Evolutionary conservation across 208 protist genomes (phyloP).

Genomic region (Kentomonas sorsogonicus): DNA sequence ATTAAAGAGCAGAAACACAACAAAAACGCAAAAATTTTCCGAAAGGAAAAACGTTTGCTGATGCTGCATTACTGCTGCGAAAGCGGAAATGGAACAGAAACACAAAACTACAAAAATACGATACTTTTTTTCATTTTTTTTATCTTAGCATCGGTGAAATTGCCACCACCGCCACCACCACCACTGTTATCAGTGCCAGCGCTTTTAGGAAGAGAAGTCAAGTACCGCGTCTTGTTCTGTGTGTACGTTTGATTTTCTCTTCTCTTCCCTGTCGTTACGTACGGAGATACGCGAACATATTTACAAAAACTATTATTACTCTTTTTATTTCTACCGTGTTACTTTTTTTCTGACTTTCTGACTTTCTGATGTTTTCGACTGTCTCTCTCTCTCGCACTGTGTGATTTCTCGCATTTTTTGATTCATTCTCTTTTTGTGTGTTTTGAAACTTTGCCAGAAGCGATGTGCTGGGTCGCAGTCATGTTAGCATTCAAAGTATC

Average conservation of each 20-base stretch:
- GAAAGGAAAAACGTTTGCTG: background rate
- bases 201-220: background rate
- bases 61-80: no score
- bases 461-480: no score
- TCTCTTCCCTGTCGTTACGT: background rate
- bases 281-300: no score
- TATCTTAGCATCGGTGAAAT: background rate
- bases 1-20: background rate
- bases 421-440: no score
- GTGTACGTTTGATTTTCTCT: background rate
- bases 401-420: no score
- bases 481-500: no score
- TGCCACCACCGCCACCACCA: background rate
- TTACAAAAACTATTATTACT: background rate
- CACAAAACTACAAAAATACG: background rate
- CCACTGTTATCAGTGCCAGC: background rate
- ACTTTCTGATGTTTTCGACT: no score
- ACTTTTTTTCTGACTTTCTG: no score
- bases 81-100: no score
- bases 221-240: background rate
- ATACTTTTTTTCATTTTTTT: constrained; percentile 3
- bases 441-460: no score
- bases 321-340: no score
- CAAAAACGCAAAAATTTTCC: background rate
- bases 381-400: no score